phyloP scores from a whole-genome alignment of 345 rosid species.

The Toxicodendron radicans region DNA sequence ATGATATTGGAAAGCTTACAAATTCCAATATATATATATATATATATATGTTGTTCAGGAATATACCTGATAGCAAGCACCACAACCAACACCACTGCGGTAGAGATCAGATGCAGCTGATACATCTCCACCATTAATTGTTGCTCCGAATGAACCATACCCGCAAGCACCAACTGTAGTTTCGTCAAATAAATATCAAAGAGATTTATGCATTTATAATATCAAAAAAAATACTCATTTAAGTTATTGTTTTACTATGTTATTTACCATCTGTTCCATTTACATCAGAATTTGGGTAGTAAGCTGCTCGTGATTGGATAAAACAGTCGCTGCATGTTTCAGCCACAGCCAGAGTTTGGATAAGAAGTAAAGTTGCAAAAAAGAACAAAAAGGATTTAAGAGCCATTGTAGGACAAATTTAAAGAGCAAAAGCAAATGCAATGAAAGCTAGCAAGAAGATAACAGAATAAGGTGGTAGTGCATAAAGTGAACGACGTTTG shows the following conservation, averaged over 20 bases:
- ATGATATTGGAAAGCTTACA: too few species aligned
- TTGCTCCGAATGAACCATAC: constrained; percentile 70
- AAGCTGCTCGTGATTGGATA: constrained; percentile 49
- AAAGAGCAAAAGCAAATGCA: neutral
- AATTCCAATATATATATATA: too few species aligned
- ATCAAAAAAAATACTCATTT: neutral
- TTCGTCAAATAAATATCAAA: neutral
- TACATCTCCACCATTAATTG: constrained; percentile 64
- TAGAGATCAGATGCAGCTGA: constrained; percentile 65
- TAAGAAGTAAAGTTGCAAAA: constrained; percentile 23
- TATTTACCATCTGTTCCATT: constrained; percentile 59
- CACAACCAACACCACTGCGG: constrained; percentile 66
- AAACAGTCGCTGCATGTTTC: constrained; percentile 53
- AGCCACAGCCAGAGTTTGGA: constrained; percentile 38
- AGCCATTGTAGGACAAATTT: constrained; percentile 34
- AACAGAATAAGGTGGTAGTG: constrained; percentile 20
- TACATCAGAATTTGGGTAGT: constrained; percentile 53
- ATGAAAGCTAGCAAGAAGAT: constrained; percentile 14
- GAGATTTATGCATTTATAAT: constrained; percentile 7
- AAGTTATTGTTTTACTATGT: neutral
- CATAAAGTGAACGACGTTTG: constrained; percentile 22
- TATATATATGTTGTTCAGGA: neutral
- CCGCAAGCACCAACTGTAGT: constrained; percentile 64
- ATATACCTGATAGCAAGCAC: constrained; percentile 72
- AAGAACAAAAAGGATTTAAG: constrained; percentile 26